Evolutionary conservation across 371 early-diverging fungal genomes (phyloP).

Genomic region (Umbelopsis sp.): DNA sequence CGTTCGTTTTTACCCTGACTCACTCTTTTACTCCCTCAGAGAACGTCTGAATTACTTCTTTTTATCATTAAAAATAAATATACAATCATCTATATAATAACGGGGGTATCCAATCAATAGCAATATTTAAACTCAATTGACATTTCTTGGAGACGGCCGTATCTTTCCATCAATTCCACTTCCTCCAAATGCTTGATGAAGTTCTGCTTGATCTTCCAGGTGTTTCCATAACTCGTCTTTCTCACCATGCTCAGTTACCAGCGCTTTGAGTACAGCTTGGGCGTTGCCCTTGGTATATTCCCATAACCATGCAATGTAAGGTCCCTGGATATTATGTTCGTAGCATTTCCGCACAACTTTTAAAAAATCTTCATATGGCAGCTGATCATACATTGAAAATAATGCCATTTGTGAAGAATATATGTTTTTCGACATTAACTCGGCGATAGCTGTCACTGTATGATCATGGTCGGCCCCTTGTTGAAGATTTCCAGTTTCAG

Average conservation of each 20-base stretch:
- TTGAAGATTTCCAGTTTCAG: slow-evolving; percentile 18
- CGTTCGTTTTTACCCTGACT: neutral
- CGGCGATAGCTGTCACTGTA: slow-evolving; percentile 33
- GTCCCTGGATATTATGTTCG: neutral
- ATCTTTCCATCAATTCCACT: neutral
- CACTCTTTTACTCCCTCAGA: neutral
- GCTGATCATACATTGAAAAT: slow-evolving; percentile 24
- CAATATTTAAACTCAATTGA: neutral
- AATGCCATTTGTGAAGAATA: slow-evolving; percentile 35
- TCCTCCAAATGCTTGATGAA: slow-evolving; percentile 19
- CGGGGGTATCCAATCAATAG: too few relatives aligned
- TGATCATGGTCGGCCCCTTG: slow-evolving; percentile 25
- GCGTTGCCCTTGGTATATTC: slow-evolving; percentile 17
- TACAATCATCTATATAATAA: neutral
- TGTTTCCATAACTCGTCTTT: neutral
- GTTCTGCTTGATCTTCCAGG: slow-evolving; percentile 18
- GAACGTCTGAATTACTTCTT: neutral
- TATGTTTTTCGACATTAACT: slow-evolving; percentile 28
- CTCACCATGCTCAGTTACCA: neutral
- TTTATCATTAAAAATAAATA: neutral
- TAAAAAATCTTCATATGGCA: slow-evolving; percentile 23
- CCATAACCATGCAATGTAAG: slow-evolving; percentile 18
- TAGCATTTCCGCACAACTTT: slow-evolving; percentile 12
- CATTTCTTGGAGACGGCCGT: neutral
- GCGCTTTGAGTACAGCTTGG: neutral